phyloP scores from a whole-genome alignment of 2,329 filamentous ascomycete genomes.

The Ceratocystis destructans region DNA sequence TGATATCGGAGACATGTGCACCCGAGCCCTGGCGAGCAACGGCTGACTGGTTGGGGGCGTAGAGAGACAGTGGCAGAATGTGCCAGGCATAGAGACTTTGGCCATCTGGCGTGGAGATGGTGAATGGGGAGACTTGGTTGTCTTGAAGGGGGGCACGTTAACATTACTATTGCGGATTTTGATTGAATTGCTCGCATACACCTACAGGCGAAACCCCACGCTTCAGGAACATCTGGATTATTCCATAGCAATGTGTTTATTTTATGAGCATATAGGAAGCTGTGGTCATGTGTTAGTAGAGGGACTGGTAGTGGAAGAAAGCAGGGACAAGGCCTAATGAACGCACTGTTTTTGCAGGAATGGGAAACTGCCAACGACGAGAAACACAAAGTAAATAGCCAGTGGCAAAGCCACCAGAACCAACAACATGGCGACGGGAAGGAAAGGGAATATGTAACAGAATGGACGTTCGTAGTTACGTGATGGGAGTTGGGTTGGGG shows the following conservation, averaged over 20 bases:
- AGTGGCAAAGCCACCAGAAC: conserved; percentile 12
- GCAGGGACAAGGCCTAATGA: neutral
- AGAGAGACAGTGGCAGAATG: conserved; percentile 64
- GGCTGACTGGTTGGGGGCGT: conserved; percentile 53
- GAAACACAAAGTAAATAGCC: conserved; percentile 50
- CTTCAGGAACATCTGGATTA: conserved; percentile 61
- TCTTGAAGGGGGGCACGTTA: conserved; percentile 33
- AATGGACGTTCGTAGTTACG: neutral
- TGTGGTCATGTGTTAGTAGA: conserved; percentile 39
- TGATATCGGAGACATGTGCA: conserved; percentile 38
- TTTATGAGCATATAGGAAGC: conserved; percentile 72
- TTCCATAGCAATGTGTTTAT: conserved; percentile 59
- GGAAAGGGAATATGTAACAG: neutral
- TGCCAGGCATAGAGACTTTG: conserved; percentile 83
- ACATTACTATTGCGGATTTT: conserved; percentile 11
- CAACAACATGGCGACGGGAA: neutral
- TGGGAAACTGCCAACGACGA: conserved; percentile 53
- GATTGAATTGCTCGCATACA: neutral
- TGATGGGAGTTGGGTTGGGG: neutral
- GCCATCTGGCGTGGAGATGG: conserved; percentile 57
- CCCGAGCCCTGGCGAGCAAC: conserved; percentile 41
- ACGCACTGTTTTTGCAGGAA: conserved; percentile 68
- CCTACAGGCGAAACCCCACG: conserved; percentile 73
- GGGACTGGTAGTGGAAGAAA: no score
- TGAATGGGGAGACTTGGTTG: conserved; percentile 81